Evolutionary conservation across 2,329 filamentous ascomycete species (phyloP).

Genomic region (Coniella vitis): DNA sequence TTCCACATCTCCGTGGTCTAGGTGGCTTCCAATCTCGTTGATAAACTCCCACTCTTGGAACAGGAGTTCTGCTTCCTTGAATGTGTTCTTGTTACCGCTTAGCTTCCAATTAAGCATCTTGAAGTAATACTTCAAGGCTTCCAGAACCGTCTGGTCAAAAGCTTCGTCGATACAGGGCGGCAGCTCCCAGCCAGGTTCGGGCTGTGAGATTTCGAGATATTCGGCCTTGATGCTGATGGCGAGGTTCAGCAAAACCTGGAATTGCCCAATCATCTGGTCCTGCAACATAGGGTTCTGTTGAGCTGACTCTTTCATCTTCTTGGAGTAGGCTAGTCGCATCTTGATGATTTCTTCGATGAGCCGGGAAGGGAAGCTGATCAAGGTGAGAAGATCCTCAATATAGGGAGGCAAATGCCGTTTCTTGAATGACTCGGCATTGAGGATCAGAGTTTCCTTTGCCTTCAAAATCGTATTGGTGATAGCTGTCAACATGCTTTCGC

Average conservation of each 20-base stretch:
- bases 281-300: slow-evolving; percentile 91
- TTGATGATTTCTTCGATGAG: slow-evolving; percentile 95
- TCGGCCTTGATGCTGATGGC: slow-evolving; percentile 89
- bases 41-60: slow-evolving; percentile 98
- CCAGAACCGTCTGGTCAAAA: slow-evolving; percentile 85
- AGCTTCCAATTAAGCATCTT: slow-evolving; percentile 98
- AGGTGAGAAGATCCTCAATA: slow-evolving; percentile 88
- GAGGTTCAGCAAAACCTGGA: slow-evolving; percentile 85
- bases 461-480: slow-evolving; percentile 86
- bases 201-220: slow-evolving; percentile 74
- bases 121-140: slow-evolving; percentile 96
- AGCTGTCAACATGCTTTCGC: slow-evolving; percentile 73
- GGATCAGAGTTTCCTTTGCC: slow-evolving; percentile 84
- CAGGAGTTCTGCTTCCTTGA: slow-evolving; percentile 95
- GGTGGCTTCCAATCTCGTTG: slow-evolving; percentile 82
- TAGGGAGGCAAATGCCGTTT: slow-evolving; percentile 90
- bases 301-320: slow-evolving; percentile 90
- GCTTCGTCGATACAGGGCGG: slow-evolving; percentile 95
- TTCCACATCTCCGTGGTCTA: slow-evolving; percentile 92
- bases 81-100: slow-evolving; percentile 95
- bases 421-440: slow-evolving; percentile 76
- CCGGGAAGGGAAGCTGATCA: slow-evolving; percentile 95
- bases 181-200: slow-evolving; percentile 89
- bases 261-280: slow-evolving; percentile 96
- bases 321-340: slow-evolving; percentile 83